These are phyloP conservation scores for Barnettozyma wickerhamii DNA, from an alignment of 805 yeast genomes.

Conservation along the genomic window DNA sequence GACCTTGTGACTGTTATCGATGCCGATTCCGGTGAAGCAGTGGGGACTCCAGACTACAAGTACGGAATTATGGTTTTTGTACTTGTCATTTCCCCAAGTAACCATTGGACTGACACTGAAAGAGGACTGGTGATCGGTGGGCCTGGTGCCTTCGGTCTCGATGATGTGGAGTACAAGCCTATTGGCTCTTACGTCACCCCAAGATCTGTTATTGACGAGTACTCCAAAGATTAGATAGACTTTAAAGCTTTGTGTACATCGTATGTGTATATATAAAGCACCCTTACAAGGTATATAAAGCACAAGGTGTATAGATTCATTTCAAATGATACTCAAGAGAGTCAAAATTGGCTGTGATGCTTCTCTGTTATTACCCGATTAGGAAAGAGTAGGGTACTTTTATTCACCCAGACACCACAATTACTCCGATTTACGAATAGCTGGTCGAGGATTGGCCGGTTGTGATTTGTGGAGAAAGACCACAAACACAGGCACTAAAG, in stretches of 20 bases:
- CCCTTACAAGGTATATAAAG: no score
- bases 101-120: constrained; percentile 28
- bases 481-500: no score
- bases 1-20: constrained; percentile 41
- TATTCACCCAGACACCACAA: background rate
- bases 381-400: background rate
- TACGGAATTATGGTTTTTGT: constrained; percentile 44
- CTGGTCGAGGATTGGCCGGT: background rate
- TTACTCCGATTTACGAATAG: background rate
- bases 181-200: constrained; percentile 34
- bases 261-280: no score
- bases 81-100: constrained; percentile 33
- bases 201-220: constrained; percentile 36
- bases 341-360: no score
- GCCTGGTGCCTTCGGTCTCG: constrained; percentile 30
- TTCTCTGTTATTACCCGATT: no score
- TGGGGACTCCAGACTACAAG: constrained; percentile 45
- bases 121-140: constrained; percentile 39
- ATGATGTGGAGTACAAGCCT: constrained; percentile 32
- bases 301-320: no score
- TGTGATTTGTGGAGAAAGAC: no score
- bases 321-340: no score
- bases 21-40: constrained; percentile 40
- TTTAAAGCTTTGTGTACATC: no score
- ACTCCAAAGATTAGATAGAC: no score